Evolutionary conservation across 1,139 yeast genomes (phyloP).

Genomic region (Candida anutae): DNA sequence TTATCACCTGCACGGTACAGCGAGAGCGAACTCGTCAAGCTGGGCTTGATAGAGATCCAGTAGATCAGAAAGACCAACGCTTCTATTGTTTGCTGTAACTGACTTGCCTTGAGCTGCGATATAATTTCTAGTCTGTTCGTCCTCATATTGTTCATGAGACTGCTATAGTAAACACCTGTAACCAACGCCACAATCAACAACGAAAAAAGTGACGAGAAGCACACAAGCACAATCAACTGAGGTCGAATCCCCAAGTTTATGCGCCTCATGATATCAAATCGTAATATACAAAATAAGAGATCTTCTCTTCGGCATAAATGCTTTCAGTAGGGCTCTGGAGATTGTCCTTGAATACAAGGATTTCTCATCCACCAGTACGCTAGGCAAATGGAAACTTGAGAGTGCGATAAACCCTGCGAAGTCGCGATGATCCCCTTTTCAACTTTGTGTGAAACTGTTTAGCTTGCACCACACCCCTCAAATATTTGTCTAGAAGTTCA

Average conservation of each 20-base stretch:
- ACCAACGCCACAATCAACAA: slow-evolving; percentile 68
- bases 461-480: too few species aligned
- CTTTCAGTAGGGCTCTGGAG: too few species aligned
- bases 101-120: slow-evolving; percentile 75
- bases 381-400: too few species aligned
- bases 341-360: too few species aligned
- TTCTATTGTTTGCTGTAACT: slow-evolving; percentile 60
- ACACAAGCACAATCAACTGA: slow-evolving; percentile 75
- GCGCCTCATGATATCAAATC: slow-evolving; percentile 25
- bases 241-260: slow-evolving; percentile 49
- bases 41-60: slow-evolving; percentile 58
- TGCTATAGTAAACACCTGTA: slow-evolving; percentile 71
- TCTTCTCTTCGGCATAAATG: too few species aligned
- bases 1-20: slow-evolving; percentile 65
- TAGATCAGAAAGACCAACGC: slow-evolving; percentile 61
- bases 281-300: too few species aligned
- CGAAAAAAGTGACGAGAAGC: slow-evolving; percentile 69
- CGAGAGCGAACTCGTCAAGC: slow-evolving; percentile 52
- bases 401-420: too few species aligned
- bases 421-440: too few species aligned
- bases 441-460: too few species aligned
- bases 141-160: slow-evolving; percentile 53
- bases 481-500: too few species aligned
- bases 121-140: slow-evolving; percentile 69
- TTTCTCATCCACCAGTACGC: too few species aligned